Conservation (phyloP, 257 asterid genomes). For the Plectranthus barbatus region DNA sequence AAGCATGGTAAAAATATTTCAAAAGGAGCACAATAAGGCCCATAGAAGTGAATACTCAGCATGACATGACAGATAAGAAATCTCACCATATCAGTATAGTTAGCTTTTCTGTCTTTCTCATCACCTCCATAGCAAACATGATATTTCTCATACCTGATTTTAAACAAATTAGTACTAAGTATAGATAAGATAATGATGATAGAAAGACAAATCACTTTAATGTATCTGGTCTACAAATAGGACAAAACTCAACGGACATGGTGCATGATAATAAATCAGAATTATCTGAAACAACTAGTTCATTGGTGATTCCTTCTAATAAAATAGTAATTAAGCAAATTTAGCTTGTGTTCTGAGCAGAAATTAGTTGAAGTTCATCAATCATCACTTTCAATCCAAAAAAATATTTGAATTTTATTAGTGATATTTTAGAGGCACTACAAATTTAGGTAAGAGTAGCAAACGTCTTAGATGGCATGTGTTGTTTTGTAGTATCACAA, state of each 20-base stretch:
- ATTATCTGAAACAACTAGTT: not conserved
- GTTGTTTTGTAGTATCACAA: not conserved
- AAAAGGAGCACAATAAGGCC: not conserved
- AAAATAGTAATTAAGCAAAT: not conserved
- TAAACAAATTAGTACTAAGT: slow-evolving; percentile 7
- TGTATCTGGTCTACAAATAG: too few relatives aligned
- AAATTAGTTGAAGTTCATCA: not conserved
- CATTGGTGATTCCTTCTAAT: not conserved
- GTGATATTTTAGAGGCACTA: not conserved
- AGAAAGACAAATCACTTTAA: not conserved
- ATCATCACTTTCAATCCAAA: not conserved
- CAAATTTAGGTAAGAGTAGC: not conserved
- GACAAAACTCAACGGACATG: too few relatives aligned
- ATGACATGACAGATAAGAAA: slow-evolving; percentile 4
- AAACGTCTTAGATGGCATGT: not conserved
- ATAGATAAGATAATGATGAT: not conserved
- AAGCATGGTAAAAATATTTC: not conserved
- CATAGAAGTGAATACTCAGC: not conserved
- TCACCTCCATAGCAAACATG: slow-evolving; percentile 90
- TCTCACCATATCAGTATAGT: slow-evolving; percentile 91
- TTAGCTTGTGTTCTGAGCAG: not conserved
- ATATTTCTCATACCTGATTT: slow-evolving; percentile 85
- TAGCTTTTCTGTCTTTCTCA: slow-evolving; percentile 81
- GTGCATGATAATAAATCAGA: slow-evolving; percentile 1
- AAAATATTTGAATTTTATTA: not conserved